Evolutionary conservation across 2,329 filamentous ascomycete genomes (phyloP), one percentile per base, ranked within the genome.

Genomic region (Talaromyces sp.): DNA sequence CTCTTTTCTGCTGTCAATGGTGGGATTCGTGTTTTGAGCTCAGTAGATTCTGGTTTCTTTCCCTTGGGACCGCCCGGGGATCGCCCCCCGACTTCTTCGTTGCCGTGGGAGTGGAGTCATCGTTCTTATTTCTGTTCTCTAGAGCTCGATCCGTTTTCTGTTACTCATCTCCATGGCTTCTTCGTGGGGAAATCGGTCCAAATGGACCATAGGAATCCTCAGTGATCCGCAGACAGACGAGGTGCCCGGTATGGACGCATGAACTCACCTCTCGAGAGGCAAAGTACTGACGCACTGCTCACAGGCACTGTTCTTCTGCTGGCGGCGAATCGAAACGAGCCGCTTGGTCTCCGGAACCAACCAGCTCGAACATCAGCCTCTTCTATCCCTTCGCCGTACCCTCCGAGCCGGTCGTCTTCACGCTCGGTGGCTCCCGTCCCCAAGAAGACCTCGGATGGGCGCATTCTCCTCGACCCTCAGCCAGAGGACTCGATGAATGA

Each of bases 401-500:
- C 73, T n/a, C 67, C 71, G 10, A 76, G 76, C 27, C 72, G 70
- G 55, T 75, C 74, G 1, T 76, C 73, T 10, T 77, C 75, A 19
- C 73, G 71, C 24, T 64, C 68, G 24, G 69, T 68, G 0, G 65
- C 65, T 14, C 68, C 71, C 17, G 59, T 38, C 17, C 85, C 86
- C 77, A 97, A 97, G 79, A 88, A 82, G 65, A 96, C 92, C 1
- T 77, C 82, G 38, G 89, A 96, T 71, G 92, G 92, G 17, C 84
- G 85, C 63, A 91, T 97, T 68, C 91, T 98, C 59, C 79, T 98
- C 14, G 89, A 96, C 0, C 93, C 93, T 0, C 93, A 98, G 71
- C 93, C 93, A 0, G 92, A 97, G 62, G 92, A 97, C 56, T 92
- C 90, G 0, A 80, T 83, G 56, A 97, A 98, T 65, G 93, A 98